Percentiles rank a stretch among this genome's conserved stretches.
phyloP scores from a whole-genome alignment of 306 rosid genomes.

The Cucurbita pepo region DNA sequence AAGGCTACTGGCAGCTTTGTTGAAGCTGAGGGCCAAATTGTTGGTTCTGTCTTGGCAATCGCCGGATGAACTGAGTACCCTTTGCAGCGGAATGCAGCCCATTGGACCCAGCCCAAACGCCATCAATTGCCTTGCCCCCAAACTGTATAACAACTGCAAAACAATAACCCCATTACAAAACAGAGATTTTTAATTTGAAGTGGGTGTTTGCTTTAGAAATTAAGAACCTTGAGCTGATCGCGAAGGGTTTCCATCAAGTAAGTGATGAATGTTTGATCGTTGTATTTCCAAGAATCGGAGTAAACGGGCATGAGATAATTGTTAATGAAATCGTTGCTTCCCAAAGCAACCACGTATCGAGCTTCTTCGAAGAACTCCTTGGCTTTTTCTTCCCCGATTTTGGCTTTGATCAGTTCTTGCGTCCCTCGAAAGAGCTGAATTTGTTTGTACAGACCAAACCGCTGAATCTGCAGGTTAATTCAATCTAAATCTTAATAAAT shows the following conservation, averaged over 20 bases:
- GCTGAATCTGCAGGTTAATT: constrained; percentile 36
- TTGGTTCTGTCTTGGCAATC: constrained; percentile 47
- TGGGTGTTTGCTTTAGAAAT: too few species aligned
- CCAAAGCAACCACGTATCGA: constrained; percentile 67
- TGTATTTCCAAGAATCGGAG: constrained; percentile 74
- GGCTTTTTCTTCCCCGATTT: constrained; percentile 44
- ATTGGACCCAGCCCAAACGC: constrained; percentile 88
- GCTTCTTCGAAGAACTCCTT: constrained; percentile 43
- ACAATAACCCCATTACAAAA: too few species aligned
- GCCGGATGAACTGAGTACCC: constrained; percentile 61
- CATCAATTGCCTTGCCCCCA: constrained; percentile 71
- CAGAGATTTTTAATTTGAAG: too few species aligned
- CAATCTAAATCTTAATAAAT: too few species aligned
- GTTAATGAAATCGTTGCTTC: constrained; percentile 93
- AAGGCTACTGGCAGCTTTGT: constrained; percentile 38
- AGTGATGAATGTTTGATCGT: constrained; percentile 48
- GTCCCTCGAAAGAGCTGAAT: constrained; percentile 69
- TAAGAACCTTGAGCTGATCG: constrained; percentile 21
- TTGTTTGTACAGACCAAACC: constrained; percentile 52
- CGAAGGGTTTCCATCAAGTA: constrained; percentile 57
- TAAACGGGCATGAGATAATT: constrained; percentile 91
- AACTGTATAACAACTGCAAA: constrained; percentile 42
- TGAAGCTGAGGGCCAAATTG: constrained; percentile 64
- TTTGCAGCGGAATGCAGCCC: constrained; percentile 92
- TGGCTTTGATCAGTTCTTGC: constrained; percentile 31